These are phyloP conservation scores for Helianthus tuberosus DNA, from an alignment of 129 eudicot species.

Conservation along the genomic window DNA sequence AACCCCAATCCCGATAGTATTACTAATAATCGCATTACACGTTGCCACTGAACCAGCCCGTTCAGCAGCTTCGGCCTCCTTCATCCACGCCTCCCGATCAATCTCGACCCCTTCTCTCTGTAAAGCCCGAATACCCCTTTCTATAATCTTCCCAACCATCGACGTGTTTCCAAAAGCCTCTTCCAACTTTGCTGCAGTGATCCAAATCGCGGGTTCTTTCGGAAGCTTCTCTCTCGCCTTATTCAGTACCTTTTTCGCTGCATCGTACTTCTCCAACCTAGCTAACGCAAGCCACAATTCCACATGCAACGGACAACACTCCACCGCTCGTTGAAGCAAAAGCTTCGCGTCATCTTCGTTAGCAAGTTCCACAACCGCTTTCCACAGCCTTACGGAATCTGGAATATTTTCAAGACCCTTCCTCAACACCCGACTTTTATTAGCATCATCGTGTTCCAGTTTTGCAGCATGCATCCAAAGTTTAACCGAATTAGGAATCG, in stretches of 20 bases:
- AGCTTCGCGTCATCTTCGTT: constrained; percentile 84
- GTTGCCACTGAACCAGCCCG: constrained; percentile 84
- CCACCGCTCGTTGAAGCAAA: constrained; percentile 84
- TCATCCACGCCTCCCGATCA: constrained; percentile 94
- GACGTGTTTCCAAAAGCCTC: constrained; percentile 79
- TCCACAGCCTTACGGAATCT: constrained; percentile 94
- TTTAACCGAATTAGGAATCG: constrained; percentile 87
- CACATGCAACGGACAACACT: constrained; percentile 90
- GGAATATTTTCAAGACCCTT: constrained; percentile 92
- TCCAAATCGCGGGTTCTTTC: constrained; percentile 95
- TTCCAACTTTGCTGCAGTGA: constrained; percentile 87
- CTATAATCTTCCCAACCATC: constrained; percentile 85
- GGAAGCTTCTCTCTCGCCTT: constrained; percentile 85
- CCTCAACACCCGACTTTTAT: constrained; percentile 78
- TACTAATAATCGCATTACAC: constrained; percentile 79
- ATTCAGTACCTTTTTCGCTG: constrained; percentile 80
- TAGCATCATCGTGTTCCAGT: constrained; percentile 72
- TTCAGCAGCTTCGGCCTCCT: constrained; percentile 95
- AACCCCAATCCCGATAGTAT: constrained; percentile 85
- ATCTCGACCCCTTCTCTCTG: constrained; percentile 82
- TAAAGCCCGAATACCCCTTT: constrained; percentile 87
- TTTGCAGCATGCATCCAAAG: constrained; percentile 90
- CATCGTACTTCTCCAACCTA: constrained; percentile 78
- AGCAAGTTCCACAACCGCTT: constrained; percentile 92
- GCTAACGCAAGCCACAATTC: constrained; percentile 96